A percentile compares a stretch with the other conserved stretches of the same genome.
Evolutionary conservation across 768 basidiomycete genomes (phyloP).

Genomic region (Suillus clintonianus): DNA sequence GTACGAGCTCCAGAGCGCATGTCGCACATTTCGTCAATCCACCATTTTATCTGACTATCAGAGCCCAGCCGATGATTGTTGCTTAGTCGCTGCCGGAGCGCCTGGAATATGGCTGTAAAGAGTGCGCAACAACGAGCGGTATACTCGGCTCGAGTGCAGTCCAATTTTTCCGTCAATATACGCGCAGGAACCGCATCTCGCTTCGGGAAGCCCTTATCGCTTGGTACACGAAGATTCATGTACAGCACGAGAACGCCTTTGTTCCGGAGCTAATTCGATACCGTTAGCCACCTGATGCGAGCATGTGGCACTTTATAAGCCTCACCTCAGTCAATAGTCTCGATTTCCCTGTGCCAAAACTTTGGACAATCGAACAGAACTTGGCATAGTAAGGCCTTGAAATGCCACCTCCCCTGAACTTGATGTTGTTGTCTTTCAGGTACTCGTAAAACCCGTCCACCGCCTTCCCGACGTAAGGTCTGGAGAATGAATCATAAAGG

Average conservation of each 20-base stretch:
- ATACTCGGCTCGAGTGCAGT: not conserved
- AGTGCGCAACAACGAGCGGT: slow-evolving; percentile 10
- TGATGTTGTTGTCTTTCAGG: slow-evolving; percentile 10
- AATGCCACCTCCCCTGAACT: not conserved
- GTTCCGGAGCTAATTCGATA: slow-evolving; percentile 5
- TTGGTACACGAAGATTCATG: slow-evolving; percentile 11
- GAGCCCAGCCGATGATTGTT: too few relatives aligned
- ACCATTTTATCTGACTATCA: not conserved
- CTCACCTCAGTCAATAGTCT: slow-evolving; percentile 12
- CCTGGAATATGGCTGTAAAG: slow-evolving; percentile 15
- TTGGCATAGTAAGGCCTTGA: slow-evolving; percentile 8
- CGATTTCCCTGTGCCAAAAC: slow-evolving; percentile 23
- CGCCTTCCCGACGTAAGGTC: slow-evolving; percentile 2
- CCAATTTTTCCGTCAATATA: slow-evolving; percentile 9
- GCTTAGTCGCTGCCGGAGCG: not conserved
- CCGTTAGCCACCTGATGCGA: not conserved
- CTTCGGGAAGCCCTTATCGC: slow-evolving; percentile 11
- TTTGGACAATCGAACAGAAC: slow-evolving; percentile 15
- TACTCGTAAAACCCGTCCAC: slow-evolving; percentile 21
- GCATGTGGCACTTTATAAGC: not conserved
- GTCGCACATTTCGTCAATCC: slow-evolving; percentile 1
- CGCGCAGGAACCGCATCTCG: slow-evolving; percentile 14
- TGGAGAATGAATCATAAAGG: not conserved
- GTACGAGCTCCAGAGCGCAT: not conserved
- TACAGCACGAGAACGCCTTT: slow-evolving; percentile 17